Conservation (phyloP, 768 basidiomycete species). For the Mycena galericulata region DNA sequence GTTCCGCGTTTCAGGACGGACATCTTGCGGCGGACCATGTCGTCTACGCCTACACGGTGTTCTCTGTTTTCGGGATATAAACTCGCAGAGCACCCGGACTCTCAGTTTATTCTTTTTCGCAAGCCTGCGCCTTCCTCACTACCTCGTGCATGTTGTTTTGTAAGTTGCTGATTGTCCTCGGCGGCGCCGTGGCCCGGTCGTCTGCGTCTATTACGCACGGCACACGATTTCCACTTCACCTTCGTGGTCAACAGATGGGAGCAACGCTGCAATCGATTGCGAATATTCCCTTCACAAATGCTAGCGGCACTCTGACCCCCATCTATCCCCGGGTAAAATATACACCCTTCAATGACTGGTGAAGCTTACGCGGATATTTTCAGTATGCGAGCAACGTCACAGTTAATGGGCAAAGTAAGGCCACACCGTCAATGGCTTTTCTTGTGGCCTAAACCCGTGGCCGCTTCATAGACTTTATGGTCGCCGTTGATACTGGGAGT, state of each 20-base stretch:
- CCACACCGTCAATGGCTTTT: not conserved
- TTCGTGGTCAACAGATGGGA: not conserved
- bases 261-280: not conserved
- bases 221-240: not conserved
- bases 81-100: no score
- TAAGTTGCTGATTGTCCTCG: not conserved
- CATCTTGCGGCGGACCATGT: no score
- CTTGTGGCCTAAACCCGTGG: not conserved
- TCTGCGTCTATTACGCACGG: not conserved
- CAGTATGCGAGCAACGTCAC: conserved; percentile 8
- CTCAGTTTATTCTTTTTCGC: no score
- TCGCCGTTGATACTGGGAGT: conserved; percentile 13
- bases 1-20: no score
- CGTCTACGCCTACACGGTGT: no score
- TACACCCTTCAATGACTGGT: no score
- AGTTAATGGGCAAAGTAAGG: conserved; percentile 4
- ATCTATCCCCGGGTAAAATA: not conserved
- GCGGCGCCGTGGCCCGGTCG: not conserved
- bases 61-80: no score
- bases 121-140: no score
- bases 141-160: no score
- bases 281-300: not conserved
- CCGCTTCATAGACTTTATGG: conserved; percentile 1
- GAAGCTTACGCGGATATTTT: no score
- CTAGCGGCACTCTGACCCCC: not conserved